phyloP scores from a whole-genome alignment of 129 eudicot species.

The Artemisia tridentata region DNA sequence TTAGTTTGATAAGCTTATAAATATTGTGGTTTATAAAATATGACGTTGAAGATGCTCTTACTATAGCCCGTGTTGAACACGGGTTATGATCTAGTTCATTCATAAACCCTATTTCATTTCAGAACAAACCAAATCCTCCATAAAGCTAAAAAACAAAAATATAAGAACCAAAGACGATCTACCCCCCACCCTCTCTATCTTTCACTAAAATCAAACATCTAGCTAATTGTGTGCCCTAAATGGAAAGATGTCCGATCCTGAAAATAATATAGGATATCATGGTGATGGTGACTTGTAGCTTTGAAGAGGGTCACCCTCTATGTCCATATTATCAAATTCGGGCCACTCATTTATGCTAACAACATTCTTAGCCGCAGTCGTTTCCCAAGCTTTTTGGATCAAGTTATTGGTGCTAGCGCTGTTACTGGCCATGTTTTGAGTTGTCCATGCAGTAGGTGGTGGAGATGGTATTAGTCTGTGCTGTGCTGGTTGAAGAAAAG shows the following conservation, averaged over 20 bases:
- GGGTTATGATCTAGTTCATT: too few species aligned
- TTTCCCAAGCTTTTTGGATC: background rate
- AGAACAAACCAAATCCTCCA: background rate
- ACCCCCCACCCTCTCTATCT: background rate
- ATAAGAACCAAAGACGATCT: too few species aligned
- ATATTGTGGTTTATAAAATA: too few species aligned
- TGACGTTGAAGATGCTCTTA: too few species aligned
- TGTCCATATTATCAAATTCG: slow-evolving; percentile 28
- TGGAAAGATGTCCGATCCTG: background rate
- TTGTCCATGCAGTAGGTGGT: slow-evolving; percentile 4
- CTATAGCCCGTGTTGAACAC: too few species aligned
- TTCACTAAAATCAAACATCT: background rate
- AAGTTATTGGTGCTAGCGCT: slow-evolving; percentile 1
- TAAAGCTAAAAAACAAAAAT: too few species aligned
- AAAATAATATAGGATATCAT: slow-evolving; percentile 6
- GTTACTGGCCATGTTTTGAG: slow-evolving; percentile 14
- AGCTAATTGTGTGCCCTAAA: background rate
- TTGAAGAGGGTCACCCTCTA: slow-evolving; percentile 23
- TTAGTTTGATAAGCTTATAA: too few species aligned
- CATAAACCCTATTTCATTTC: too few species aligned
- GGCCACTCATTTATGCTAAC: slow-evolving; percentile 31
- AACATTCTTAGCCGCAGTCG: slow-evolving; percentile 20
- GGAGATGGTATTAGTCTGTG: slow-evolving; percentile 8
- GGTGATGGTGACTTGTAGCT: slow-evolving; percentile 31
- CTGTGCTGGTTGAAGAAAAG: slow-evolving; percentile 21